Conservation (phyloP, 768 basidiomycete species). For the Russula dissimulans region DNA sequence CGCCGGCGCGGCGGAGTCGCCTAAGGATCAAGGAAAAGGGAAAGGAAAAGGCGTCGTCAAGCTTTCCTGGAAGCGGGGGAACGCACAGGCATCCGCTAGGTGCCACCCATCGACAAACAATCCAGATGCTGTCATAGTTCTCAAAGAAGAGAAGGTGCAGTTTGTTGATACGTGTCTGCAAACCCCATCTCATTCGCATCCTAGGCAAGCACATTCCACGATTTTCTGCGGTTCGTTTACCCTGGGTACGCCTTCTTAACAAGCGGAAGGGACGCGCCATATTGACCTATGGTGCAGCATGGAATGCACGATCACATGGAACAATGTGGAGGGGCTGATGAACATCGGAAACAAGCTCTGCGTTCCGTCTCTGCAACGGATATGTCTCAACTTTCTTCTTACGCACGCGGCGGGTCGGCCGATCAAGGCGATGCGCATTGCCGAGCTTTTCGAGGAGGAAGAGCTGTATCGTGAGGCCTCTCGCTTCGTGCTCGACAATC, state of each 20-base stretch:
- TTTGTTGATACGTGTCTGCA: neutral
- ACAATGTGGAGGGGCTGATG: conserved; percentile 87
- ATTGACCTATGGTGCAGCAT: conserved; percentile 36
- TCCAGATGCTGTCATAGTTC: conserved; percentile 77
- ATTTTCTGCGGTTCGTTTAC: conserved; percentile 89
- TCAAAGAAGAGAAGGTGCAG: conserved; percentile 78
- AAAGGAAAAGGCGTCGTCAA: conserved; percentile 13
- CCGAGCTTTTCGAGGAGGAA: conserved; percentile 84
- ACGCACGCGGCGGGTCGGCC: conserved; percentile 90
- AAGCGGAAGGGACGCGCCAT: neutral
- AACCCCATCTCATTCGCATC: neutral
- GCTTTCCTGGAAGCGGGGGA: conserved; percentile 12
- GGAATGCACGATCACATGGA: conserved; percentile 91
- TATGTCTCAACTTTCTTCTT: conserved; percentile 80
- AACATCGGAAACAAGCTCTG: conserved; percentile 86
- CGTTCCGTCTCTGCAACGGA: conserved; percentile 68
- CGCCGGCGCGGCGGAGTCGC: conserved; percentile 8
- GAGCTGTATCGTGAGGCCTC: conserved; percentile 86
- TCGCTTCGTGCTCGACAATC: conserved; percentile 87
- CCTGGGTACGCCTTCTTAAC: conserved; percentile 59
- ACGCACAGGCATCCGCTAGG: neutral
- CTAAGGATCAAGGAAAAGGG: conserved; percentile 14
- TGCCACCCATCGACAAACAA: conserved; percentile 24
- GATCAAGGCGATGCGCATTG: conserved; percentile 87
- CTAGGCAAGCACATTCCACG: conserved; percentile 80